Percentiles rank a stretch among this genome's conserved stretches.
These are phyloP conservation scores for Rhodotorula taiwanensis DNA, from an alignment of 768 basidiomycete species.

Conservation along the genomic window DNA sequence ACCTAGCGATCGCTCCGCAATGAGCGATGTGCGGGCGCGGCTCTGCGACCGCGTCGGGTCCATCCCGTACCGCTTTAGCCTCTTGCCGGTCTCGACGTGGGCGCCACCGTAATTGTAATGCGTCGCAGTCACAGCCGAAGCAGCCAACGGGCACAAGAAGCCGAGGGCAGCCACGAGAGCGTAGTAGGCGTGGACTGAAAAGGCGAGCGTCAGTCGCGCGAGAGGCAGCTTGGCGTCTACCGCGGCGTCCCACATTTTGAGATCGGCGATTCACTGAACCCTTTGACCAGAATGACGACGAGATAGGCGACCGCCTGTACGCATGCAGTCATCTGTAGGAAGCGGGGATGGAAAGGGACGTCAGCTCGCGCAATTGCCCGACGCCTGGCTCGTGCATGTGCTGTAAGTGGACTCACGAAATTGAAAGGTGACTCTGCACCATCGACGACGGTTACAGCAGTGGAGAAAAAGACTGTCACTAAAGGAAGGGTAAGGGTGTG, in stretches of 20 bases:
- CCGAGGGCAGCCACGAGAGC: conserved; percentile 20
- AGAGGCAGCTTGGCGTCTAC: no score
- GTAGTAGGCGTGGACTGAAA: conserved; percentile 29
- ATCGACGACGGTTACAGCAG: conserved; percentile 9
- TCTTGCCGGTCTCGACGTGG: not conserved
- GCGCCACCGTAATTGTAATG: conserved; percentile 9
- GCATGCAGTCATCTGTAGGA: conserved; percentile 9
- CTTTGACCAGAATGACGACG: conserved; percentile 7
- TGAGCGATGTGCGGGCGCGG: not conserved
- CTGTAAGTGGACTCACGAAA: conserved; percentile 15
- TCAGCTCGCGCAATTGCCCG: not conserved
- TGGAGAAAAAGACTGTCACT: conserved; percentile 24
- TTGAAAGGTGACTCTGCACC: conserved; percentile 20
- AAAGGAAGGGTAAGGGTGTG: not conserved
- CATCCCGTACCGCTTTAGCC: not conserved
- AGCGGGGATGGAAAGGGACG: not conserved
- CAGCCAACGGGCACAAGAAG: conserved; percentile 11
- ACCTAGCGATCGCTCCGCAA: no score
- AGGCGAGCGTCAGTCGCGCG: not conserved
- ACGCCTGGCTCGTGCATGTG: no score
- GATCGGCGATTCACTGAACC: conserved; percentile 1
- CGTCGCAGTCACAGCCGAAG: conserved; percentile 10
- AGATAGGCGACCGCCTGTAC: conserved; percentile 23
- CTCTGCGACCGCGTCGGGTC: not conserved
- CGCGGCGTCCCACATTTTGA: conserved; percentile 13